Evolutionary conservation across 208 protist species (phyloP), one percentile per base, ranked within the genome.

Genomic region (Crithidia sp.): DNA sequence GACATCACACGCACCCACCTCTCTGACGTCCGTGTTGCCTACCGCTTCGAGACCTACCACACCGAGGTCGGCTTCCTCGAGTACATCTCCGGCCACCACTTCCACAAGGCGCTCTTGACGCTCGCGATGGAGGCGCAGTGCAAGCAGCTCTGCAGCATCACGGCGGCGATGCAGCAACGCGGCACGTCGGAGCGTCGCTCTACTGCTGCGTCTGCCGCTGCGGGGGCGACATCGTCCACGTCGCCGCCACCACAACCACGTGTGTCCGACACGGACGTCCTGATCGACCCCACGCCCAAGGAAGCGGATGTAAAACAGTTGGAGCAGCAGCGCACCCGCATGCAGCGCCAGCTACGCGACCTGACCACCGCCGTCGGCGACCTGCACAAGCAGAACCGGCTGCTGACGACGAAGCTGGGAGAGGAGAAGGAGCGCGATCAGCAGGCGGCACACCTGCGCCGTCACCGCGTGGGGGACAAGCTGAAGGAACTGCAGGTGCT

Each of bases 31-130:
- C 91, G 95, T 44, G 87, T 95, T 4, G 90, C 87, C 14, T 98
- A 93, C 71, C 93, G 95, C 58, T 98, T 90, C 73, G 95, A 98
- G 52, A 87, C 91, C 10, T 97, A 96, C 64, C 93, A 98, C 83
- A 90, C 74, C 6, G 95, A 98, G 75, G 70, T 97, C 12, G 82
- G 87, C n/a, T 83, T 88, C 17, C 72, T 97, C 39, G 90, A 97
- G 78, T 91, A 93, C 67, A 84, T 94, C 64, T 85, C 83, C 7
- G 87, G 88, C n/a, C 81, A 87, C n/a, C 71, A 81, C n/a, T 92
- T 97, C 37, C 85, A 81, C 53, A 86, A 83, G 62, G 87, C 92
- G 17, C 39, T 95, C 63, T 79, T 93, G 52, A 94, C 92, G 14
- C 80, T 92, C 3, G 67, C 40, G 74, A 95, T 76, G 78, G 85